phyloP scores from a whole-genome alignment of 2,329 filamentous ascomycete species.

The Zalaria sp. region DNA sequence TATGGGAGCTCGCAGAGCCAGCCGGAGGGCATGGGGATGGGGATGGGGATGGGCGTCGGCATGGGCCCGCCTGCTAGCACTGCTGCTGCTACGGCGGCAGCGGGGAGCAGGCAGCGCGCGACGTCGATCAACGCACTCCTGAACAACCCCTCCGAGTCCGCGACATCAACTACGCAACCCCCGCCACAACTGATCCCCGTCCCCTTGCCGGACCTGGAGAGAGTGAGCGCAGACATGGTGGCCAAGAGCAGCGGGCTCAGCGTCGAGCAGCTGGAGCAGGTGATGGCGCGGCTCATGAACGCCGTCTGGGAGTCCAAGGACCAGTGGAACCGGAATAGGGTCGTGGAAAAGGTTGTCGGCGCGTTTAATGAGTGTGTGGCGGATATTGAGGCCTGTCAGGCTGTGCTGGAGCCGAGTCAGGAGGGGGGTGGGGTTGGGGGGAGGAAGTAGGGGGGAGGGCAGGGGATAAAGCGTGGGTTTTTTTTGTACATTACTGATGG shows the following conservation, averaged over 20 bases:
- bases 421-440: constrained; percentile 7
- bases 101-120: constrained; percentile 10
- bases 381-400: constrained; percentile 48
- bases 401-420: constrained; percentile 27
- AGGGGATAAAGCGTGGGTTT: too few species aligned
- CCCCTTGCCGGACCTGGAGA: constrained; percentile 32
- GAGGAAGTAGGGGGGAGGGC: too few species aligned
- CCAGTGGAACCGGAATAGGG: constrained; percentile 71
- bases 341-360: constrained; percentile 47
- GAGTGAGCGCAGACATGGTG: constrained; percentile 50
- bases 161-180: constrained; percentile 3
- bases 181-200: constrained; percentile 28
- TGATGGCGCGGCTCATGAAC: constrained; percentile 83
- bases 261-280: constrained; percentile 89
- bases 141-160: constrained; percentile 17
- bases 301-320: constrained; percentile 66
- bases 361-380: constrained; percentile 63
- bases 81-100: neutral
- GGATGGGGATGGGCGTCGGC: constrained; percentile 18
- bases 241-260: constrained; percentile 60
- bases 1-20: constrained; percentile 23
- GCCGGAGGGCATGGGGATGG: constrained; percentile 22
- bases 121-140: constrained; percentile 26
- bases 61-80: constrained; percentile 17
- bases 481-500: too few species aligned